Base-by-base conservation (phyloP, 306 rosid genomes). In the Amphicarpaea edgeworthii region DNA sequence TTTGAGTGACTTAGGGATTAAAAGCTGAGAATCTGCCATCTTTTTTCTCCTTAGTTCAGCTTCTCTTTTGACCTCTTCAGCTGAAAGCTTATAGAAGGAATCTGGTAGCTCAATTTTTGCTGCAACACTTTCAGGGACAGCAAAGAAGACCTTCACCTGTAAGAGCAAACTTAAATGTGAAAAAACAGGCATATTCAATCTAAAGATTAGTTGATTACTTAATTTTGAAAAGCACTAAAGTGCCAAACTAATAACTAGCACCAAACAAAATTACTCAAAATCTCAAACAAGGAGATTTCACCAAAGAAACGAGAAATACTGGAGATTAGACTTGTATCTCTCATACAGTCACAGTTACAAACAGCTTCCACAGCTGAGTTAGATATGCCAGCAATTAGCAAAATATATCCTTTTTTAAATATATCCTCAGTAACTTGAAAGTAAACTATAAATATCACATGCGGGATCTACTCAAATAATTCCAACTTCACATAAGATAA, bases 21-120 rank as follows among this genome's bases (percentile, higher is more conserved):
- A 85, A 82, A 96, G 90, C 87, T 92, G 97, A n/a, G 99, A 92
- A 26, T 92, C 93, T 40, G 87, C 96, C 6, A 96, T n/a, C 87
- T 85, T 96, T 85, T 96, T 90, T 80, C 88, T 96, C 85, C 97
- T 92, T 54, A 69, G 57, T 43, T 89, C 90, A 75, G 98, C 96
- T 82, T 96, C 98, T 85, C 97, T 92, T 87, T 84, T 92, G 82
- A 92, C 81, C 84, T 96, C 99, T 30, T 86, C 86, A 30, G 38
- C 47, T 53, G 97, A 81, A 73, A 91, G 98, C 2, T 71, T 92
- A 70, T 85, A 96, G 84, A 96, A 96, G 54, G 93, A 89, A 70
- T 91, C 99, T 2, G 98, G 99, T 34, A 96, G 81, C 84, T 84
- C 93, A 72, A 96, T 96, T 85, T 78, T 87, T 24, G 99, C 90